phyloP scores from a whole-genome alignment of 257 asterid genomes.

The Nemophila menziesii region DNA sequence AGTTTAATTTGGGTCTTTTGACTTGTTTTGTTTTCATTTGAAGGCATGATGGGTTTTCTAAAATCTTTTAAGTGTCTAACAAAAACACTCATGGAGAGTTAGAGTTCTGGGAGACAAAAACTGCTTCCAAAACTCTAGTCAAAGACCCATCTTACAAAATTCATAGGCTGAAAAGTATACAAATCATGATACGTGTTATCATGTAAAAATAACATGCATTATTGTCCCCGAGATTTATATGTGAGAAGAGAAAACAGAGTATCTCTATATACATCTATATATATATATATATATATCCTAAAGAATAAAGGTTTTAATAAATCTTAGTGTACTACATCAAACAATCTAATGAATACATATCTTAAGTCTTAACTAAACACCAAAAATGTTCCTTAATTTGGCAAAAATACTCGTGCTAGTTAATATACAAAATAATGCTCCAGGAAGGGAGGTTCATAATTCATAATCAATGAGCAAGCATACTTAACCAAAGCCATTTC shows the following conservation, averaged over 20 bases:
- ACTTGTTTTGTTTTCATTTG: too few relatives aligned
- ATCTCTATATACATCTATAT: not conserved
- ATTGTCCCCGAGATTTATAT: not conserved
- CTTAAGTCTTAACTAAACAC: not conserved
- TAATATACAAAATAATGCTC: not conserved
- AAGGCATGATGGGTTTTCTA: too few relatives aligned
- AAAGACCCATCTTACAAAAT: too few relatives aligned
- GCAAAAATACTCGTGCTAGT: not conserved
- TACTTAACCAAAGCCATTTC: slow-evolving; percentile 55
- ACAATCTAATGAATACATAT: not conserved
- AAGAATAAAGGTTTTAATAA: not conserved
- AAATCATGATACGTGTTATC: too few relatives aligned
- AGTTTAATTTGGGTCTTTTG: too few relatives aligned
- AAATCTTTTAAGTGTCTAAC: too few relatives aligned
- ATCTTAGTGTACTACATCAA: not conserved
- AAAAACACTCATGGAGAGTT: too few relatives aligned
- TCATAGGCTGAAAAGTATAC: too few relatives aligned
- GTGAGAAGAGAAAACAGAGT: not conserved
- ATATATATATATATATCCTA: not conserved
- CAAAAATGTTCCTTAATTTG: not conserved
- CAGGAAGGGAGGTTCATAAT: not conserved
- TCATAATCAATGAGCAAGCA: slow-evolving; percentile 6
- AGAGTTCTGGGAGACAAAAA: too few relatives aligned
- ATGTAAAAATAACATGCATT: too few relatives aligned
- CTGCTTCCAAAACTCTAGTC: too few relatives aligned